Evolutionary conservation across 2,329 filamentous ascomycete genomes (phyloP), one percentile per base, ranked within the genome.

Genomic region (Venturia carpophila): DNA sequence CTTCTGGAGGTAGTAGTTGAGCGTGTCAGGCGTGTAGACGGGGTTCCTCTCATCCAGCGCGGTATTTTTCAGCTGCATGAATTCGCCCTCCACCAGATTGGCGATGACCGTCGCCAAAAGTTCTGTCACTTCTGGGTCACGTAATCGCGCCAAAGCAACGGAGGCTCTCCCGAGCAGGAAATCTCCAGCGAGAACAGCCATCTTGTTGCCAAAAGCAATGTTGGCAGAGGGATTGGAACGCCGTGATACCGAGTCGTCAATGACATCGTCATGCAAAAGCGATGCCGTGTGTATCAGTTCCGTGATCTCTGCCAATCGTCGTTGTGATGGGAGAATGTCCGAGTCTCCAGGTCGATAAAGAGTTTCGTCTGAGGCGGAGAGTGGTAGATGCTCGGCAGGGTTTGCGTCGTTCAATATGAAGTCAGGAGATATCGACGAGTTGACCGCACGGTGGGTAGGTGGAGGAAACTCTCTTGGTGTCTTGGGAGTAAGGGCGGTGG

Each of bases 61-160:
- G 1, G 94, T 97, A 77, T 99, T 99, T 79, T 96, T 95, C 71
- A 99, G 81, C 80, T 99, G 94, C 94, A 99, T 99, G 80, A 99
- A 97, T 77, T 99, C 94, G 73, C 94, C 94, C 79, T 99, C 94
- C 24, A 99, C 92, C 34, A 99, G 81, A 75, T 99, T 99, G 56
- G 94, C 93, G 70, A 99, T 97, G 52, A 97, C 94, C 0, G 93
- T 97, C 4, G 94, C 92, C 39, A 99, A 80, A 9, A 99, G 83
- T 79, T 99, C 94, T 10, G 92, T 91, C 2, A 99, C 94, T 77
- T 99, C 94, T 55, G 92, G 89, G 73, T 99, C 91, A 41, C 93
- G 86, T 66, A 99, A 79, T 52, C 94, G 87, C 17, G 94, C 94
- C 52, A 99, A 83, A 6, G 93, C 93, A 7, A 97, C 92, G 0